Base-by-base conservation (phyloP, 2,329 filamentous ascomycete genomes). In the Ceratocystis ficicola region DNA sequence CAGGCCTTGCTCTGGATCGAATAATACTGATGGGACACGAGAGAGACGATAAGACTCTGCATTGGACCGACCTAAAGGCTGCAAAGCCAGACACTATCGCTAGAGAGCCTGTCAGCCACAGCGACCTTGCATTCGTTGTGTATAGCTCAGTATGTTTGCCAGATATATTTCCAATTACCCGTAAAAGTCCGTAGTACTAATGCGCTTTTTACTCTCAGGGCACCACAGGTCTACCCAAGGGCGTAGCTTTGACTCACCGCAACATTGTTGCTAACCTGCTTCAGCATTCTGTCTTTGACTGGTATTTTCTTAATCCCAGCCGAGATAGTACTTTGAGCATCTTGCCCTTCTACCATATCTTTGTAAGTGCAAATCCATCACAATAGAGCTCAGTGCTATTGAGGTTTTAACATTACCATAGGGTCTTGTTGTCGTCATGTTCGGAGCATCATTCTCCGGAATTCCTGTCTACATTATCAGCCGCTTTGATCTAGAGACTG, bases 291-390 rank as follows among this genome's bases (percentile, higher is more conserved):
- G 72, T 75, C 30, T 76, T 80, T 3, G 86, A 90, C 66, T 77
- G 76, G 1, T 77, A 76, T 0, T 81, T 83, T 0, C 72, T 77
- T 1, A 81, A 83, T 71, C 84, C 84, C 7, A 79, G 84, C 66
- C 82, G 85, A 0, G 92, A 96, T 73, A 84, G 82, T 67, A 78
- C 94, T 36, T 75, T 96, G 5, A 89, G 88, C 1, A 87, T 95
- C 67, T 75, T 96, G 10, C 92, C 92, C 0, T 94, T 96, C 74
- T 96, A 91, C 76, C 91, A 96, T 73, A 92, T 95, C 69, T 96
- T 95, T 72, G 90, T 88, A 75, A 70, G 83, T 72, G 36, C 5
- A 59, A 1, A 7, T 17, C 46, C n/a, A 25, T 5, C 1, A 28
- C 3, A 59, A 15, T 15, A 28, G 10, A 12, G 6, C 8, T 30